Percentiles rank a stretch among this genome's conserved stretches.
Conservation (phyloP, 345 rosid genomes). For the Mercurialis annua region DNA sequence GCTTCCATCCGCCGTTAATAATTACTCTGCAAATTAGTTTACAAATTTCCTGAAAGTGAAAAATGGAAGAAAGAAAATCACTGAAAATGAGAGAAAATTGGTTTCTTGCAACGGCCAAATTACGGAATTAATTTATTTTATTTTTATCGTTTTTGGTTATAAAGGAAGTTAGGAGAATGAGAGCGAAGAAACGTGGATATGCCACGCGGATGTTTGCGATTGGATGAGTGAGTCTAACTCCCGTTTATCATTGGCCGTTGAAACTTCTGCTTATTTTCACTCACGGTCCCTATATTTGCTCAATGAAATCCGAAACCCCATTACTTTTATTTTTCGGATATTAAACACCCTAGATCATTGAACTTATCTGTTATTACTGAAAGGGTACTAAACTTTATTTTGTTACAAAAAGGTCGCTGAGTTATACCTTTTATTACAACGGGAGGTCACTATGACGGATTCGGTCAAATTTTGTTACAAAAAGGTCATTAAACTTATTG, state of each 20-base stretch:
- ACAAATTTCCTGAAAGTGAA: background rate
- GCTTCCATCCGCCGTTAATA: conserved; percentile 37
- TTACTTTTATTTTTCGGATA: no score
- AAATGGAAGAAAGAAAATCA: background rate
- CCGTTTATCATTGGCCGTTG: conserved; percentile 22
- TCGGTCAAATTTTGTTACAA: no score
- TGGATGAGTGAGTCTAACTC: conserved; percentile 14
- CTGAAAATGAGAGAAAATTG: background rate
- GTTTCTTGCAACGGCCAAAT: conserved; percentile 11
- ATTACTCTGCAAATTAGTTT: no score
- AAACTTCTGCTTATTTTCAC: background rate
- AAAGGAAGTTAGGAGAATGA: background rate
- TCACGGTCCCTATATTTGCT: no score
- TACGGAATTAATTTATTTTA: background rate
- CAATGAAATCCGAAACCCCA: no score
- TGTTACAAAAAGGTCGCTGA: no score
- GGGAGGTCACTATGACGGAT: no score
- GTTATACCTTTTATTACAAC: no score
- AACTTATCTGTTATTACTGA: no score
- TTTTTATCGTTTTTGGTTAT: background rate
- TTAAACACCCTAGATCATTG: no score
- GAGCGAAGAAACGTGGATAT: conserved; percentile 18
- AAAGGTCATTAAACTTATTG: no score
- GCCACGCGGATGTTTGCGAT: conserved; percentile 20
- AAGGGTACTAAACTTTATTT: no score